These are phyloP conservation scores for Sanghuangporus sanghuang DNA, from an alignment of 1,284 basidiomycete genomes.

Conservation along the genomic window DNA sequence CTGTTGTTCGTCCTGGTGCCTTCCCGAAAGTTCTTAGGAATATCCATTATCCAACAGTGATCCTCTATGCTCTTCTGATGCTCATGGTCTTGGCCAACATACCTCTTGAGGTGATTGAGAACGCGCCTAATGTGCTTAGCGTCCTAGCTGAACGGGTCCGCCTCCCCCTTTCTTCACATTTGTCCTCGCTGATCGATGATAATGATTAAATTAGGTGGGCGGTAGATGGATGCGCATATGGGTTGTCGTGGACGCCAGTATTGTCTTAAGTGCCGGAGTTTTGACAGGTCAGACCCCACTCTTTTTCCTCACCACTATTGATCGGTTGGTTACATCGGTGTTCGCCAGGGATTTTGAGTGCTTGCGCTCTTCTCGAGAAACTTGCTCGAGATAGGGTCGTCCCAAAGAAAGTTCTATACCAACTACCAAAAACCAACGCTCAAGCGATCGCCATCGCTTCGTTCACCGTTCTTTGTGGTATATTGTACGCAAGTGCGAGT, in stretches of 20 bases:
- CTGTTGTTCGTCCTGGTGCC: conserved; percentile 47
- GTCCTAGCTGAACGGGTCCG: conserved; percentile 48
- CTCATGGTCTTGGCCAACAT: conserved; percentile 53
- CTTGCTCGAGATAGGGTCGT: conserved; percentile 55
- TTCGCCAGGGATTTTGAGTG: conserved; percentile 46
- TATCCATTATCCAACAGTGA: conserved; percentile 52
- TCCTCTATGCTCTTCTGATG: conserved; percentile 51
- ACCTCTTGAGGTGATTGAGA: conserved; percentile 41
- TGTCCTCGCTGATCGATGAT: conserved; percentile 21
- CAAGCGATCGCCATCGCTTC: conserved; percentile 48
- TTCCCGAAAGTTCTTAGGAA: conserved; percentile 59
- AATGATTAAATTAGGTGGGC: conserved; percentile 29
- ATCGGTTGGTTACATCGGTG: neutral
- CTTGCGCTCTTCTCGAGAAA: conserved; percentile 53
- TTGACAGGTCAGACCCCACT: conserved; percentile 43
- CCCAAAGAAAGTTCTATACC: conserved; percentile 45
- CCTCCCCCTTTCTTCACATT: conserved; percentile 1
- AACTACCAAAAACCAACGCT: conserved; percentile 46
- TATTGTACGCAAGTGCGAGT: conserved; percentile 55
- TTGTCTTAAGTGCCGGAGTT: conserved; percentile 66
- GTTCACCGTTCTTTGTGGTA: conserved; percentile 45
- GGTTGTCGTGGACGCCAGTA: conserved; percentile 57
- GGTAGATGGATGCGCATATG: conserved; percentile 56
- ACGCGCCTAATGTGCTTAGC: conserved; percentile 55
- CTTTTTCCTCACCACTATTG: neutral